phyloP scores from a whole-genome alignment of 139 green algal genomes.

The Haematococcus lacustris region DNA sequence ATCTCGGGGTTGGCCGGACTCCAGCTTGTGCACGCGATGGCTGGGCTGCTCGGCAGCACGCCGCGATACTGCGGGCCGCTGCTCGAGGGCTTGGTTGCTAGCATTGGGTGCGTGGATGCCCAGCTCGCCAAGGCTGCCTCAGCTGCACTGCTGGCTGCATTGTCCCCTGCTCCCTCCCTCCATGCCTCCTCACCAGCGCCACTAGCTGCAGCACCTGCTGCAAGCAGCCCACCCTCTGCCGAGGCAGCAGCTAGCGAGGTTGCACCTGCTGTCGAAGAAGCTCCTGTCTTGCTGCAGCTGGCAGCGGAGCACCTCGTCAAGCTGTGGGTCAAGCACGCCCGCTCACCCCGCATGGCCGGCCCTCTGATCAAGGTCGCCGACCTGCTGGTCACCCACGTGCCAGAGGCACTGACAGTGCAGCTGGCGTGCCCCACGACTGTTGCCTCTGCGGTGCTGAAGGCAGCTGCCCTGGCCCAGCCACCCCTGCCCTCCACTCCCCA shows the following conservation, averaged over 20 bases:
- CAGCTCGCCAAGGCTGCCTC: slow-evolving; percentile 47
- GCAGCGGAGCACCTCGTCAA: slow-evolving; percentile 19
- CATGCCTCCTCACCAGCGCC: not conserved
- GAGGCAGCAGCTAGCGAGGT: not conserved
- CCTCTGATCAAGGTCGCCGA: slow-evolving; percentile 46
- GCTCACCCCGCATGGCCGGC: slow-evolving; percentile 30
- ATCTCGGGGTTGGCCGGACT: no score
- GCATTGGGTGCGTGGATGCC: slow-evolving; percentile 70
- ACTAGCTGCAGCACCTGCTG: not conserved
- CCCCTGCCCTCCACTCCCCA: no score
- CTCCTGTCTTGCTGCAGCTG: slow-evolving; percentile 6
- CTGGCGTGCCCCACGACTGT: no score
- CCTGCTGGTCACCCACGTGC: slow-evolving; percentile 36
- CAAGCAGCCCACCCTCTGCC: not conserved
- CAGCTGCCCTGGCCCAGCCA: no score
- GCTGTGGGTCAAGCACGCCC: slow-evolving; percentile 32
- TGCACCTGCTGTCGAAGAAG: not conserved
- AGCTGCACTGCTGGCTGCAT: slow-evolving; percentile 33
- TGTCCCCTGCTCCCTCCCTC: not conserved
- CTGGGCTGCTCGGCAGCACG: slow-evolving; percentile 10
- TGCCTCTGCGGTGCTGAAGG: no score
- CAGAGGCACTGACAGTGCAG: not conserved
- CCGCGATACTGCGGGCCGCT: slow-evolving; percentile 16
- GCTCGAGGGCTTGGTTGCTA: slow-evolving; percentile 72
- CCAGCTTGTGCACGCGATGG: no score